A percentile compares a stretch with the other conserved stretches of the same genome.
These are phyloP conservation scores for Vitis cinerea DNA, from an alignment of 164 flowering plant genomes.

Conservation along the genomic window DNA sequence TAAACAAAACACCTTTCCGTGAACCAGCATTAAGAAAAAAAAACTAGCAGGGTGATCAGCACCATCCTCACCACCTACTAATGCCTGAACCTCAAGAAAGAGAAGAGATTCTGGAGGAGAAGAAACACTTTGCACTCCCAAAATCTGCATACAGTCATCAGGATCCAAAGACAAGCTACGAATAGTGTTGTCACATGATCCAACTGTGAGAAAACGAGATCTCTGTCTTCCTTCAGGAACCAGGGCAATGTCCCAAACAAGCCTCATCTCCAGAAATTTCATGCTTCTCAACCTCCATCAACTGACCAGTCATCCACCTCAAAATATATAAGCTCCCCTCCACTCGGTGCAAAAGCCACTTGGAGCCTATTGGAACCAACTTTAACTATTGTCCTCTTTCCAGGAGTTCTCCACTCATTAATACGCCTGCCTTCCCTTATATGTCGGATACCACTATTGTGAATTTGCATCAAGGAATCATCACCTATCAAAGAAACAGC, in stretches of 20 bases:
- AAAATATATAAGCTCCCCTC: no score
- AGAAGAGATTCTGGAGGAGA: conserved; percentile 93
- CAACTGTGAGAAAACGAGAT: conserved; percentile 96
- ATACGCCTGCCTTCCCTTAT: conserved; percentile 97
- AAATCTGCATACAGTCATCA: no score
- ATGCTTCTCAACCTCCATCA: background rate
- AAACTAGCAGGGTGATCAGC: conserved; percentile 30
- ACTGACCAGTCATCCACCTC: no score
- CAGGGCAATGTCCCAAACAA: conserved; percentile 92
- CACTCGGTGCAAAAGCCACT: no score
- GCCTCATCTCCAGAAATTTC: conserved; percentile 99
- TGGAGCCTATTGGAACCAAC: no score
- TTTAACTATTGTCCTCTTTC: no score
- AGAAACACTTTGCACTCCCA: no score
- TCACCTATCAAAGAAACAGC: conserved; percentile 95
- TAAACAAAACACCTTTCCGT: conserved; percentile 87
- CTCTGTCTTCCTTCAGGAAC: conserved; percentile 99
- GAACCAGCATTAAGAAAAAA: conserved; percentile 95
- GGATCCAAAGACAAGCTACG: conserved; percentile 62
- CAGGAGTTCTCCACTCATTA: conserved; percentile 69
- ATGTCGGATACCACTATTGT: conserved; percentile 97
- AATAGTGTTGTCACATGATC: conserved; percentile 90
- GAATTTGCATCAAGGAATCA: conserved; percentile 98
- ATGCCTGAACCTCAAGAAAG: conserved; percentile 95
- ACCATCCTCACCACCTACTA: conserved; percentile 94